A percentile compares a stretch with the other conserved stretches of the same genome.
Conservation (phyloP, 495 filamentous ascomycete genomes). For the Bacidia rubella region DNA sequence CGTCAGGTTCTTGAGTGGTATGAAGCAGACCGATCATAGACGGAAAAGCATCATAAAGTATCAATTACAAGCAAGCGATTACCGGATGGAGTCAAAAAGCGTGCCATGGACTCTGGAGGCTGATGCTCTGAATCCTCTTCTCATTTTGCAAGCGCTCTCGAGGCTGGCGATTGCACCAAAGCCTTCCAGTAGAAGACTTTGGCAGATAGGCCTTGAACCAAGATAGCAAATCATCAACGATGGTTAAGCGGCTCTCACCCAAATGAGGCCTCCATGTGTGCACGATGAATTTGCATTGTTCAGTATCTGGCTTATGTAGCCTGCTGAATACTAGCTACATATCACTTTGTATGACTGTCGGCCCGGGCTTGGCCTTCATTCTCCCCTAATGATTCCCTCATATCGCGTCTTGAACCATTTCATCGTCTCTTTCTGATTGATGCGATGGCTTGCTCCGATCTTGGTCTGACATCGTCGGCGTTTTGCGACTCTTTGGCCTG, state of each 20-base stretch:
- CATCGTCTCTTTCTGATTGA: slow-evolving; percentile 84
- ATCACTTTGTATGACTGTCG: neutral
- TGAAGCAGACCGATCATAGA: too few species aligned
- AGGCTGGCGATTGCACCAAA: neutral
- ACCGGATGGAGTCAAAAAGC: too few species aligned
- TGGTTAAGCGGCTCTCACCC: slow-evolving; percentile 22
- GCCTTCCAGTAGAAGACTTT: neutral
- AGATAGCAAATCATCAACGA: slow-evolving; percentile 14
- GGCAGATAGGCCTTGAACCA: neutral
- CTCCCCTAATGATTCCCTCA: slow-evolving; percentile 79
- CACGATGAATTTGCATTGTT: slow-evolving; percentile 11
- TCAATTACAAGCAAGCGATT: too few species aligned
- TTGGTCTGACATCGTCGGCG: slow-evolving; percentile 76
- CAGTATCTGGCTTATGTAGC: neutral
- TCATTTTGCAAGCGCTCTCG: neutral
- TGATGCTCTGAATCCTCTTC: too few species aligned
- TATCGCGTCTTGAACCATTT: slow-evolving; percentile 99
- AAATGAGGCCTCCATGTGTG: slow-evolving; percentile 20
- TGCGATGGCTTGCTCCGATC: slow-evolving; percentile 80
- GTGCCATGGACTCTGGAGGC: too few species aligned
- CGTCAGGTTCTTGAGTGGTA: too few species aligned
- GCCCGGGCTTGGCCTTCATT: slow-evolving; percentile 7
- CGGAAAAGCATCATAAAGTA: too few species aligned
- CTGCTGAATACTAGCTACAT: neutral
- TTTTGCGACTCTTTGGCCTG: slow-evolving; percentile 93